phyloP scores from a whole-genome alignment of 495 filamentous ascomycete species.

The Trichoderma erinaceum region DNA sequence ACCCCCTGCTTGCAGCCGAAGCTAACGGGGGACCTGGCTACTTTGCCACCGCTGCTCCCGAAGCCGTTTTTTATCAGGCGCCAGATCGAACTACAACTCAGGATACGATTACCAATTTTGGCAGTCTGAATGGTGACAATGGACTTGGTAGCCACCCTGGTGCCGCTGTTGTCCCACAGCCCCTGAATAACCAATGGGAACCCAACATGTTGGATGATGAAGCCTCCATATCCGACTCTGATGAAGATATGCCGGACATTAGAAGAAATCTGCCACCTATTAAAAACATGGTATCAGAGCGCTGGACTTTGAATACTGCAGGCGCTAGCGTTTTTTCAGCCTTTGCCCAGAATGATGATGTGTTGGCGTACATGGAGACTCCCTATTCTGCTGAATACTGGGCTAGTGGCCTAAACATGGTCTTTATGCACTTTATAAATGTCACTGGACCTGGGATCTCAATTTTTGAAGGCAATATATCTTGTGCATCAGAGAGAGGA shows the following conservation, averaged over 20 bases:
- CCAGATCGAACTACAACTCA: not conserved
- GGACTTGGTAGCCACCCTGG: not conserved
- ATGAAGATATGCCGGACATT: slow-evolving; percentile 30
- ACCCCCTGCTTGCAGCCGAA: slow-evolving; percentile 1
- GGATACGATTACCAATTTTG: not conserved
- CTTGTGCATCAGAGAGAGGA: slow-evolving; percentile 47
- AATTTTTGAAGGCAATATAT: slow-evolving; percentile 77
- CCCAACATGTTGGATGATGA: slow-evolving; percentile 61
- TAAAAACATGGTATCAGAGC: slow-evolving; percentile 22
- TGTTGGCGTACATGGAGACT: slow-evolving; percentile 71
- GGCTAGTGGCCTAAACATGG: slow-evolving; percentile 72
- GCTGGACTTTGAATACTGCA: slow-evolving; percentile 33
- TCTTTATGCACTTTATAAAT: slow-evolving; percentile 91
- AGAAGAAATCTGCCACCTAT: not conserved
- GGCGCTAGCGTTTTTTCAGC: slow-evolving; percentile 39
- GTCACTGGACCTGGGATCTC: slow-evolving; percentile 84
- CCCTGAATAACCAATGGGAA: slow-evolving; percentile 26
- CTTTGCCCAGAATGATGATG: slow-evolving; percentile 48
- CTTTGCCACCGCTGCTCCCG: not conserved
- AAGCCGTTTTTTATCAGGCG: not conserved
- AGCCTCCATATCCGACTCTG: slow-evolving; percentile 51
- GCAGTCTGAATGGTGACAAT: not conserved
- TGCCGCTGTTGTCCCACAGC: not conserved
- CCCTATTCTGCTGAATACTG: slow-evolving; percentile 72
- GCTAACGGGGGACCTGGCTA: not conserved